Base-by-base conservation (phyloP, 1,284 basidiomycete species). In the Sporisorium exsertum region DNA sequence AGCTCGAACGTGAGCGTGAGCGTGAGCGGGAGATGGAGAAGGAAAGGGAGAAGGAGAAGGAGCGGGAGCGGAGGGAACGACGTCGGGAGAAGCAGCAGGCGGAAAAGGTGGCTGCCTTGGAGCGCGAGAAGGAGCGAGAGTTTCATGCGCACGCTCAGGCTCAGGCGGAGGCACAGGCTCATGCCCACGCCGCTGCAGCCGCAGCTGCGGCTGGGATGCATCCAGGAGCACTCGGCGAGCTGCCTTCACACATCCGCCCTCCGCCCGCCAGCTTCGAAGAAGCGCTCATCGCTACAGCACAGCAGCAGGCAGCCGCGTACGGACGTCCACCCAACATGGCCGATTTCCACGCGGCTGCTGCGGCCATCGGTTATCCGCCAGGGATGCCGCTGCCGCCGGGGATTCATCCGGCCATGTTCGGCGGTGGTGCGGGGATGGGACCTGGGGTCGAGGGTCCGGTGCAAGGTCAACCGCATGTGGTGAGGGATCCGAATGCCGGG, bases 401-500 rank as follows among this genome's bases (percentile, higher is more conserved):
- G 9, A 66, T 75, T 29, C 67, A 71, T 45, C 71, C 71, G 1
- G 62, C 64, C 33, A 62, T 70, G 57, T 67, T 68, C 27, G 64
- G 58, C 16, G 62, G 65, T 9, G 62, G 58, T 15, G 62, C 62
- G 6, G 62, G 55, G 8, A 54, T 67, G 46, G 61, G 53, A 4
- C 73, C 62, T 15, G 70, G 42, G 9, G 53, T 64, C 1, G 65
- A 69, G 10, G 64, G 56, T n/a, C 16, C 63, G 15, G 57, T 63
- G 26, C 60, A 24, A 18, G 73, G 68, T 18, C 59, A 63, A 26
- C 62, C 72, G 26, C 72, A 71, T 42, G 68, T 76, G 22, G 51
- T 72, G 3, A 54, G 74, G 13, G 74, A 77, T 43, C 74, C 69
- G 6, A 77, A 77, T 20, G 73, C 80, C 0, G 83, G 83, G 9